These are phyloP conservation scores for Ceratorhiza oryzae-sativae DNA, from an alignment of 1,284 basidiomycete genomes.

Conservation along the genomic window DNA sequence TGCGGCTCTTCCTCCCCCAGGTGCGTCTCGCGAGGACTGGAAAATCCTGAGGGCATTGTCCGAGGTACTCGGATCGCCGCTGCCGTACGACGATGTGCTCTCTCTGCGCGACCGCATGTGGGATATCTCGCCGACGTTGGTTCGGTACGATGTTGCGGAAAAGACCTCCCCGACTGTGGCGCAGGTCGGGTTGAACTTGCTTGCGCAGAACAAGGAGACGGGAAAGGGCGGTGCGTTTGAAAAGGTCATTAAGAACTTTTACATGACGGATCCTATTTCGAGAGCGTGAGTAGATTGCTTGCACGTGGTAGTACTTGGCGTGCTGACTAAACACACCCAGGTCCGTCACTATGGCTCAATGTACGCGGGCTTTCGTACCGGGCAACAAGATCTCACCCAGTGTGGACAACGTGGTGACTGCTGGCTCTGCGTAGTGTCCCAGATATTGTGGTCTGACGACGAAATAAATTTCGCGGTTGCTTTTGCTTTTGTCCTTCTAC, in stretches of 20 bases:
- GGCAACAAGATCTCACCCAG: slow-evolving; percentile 56
- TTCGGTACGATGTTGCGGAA: slow-evolving; percentile 89
- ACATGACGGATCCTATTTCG: slow-evolving; percentile 91
- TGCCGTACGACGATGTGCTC: slow-evolving; percentile 94
- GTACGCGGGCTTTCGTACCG: slow-evolving; percentile 76
- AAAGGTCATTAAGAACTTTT: slow-evolving; percentile 92
- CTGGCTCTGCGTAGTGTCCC: not conserved
- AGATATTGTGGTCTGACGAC: not conserved
- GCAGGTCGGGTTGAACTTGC: slow-evolving; percentile 70
- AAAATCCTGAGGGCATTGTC: slow-evolving; percentile 96
- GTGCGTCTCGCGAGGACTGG: slow-evolving; percentile 97
- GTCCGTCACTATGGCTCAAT: slow-evolving; percentile 87
- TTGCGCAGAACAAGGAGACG: slow-evolving; percentile 66
- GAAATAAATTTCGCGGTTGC: not conserved
- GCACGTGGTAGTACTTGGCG: not conserved
- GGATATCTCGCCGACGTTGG: slow-evolving; percentile 92
- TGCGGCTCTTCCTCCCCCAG: slow-evolving; percentile 93
- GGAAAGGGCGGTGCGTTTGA: slow-evolving; percentile 63
- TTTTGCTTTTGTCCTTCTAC: not conserved
- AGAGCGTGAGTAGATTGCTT: slow-evolving; percentile 67
- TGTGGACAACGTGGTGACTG: slow-evolving; percentile 21
- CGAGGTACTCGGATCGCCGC: slow-evolving; percentile 79
- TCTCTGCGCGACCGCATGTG: slow-evolving; percentile 92
- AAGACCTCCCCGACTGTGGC: slow-evolving; percentile 74
- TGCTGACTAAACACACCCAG: slow-evolving; percentile 51